These are phyloP conservation scores for Phytophthora agathidicida DNA, from an alignment of 352 stramenopile genomes.

Conservation along the genomic window DNA sequence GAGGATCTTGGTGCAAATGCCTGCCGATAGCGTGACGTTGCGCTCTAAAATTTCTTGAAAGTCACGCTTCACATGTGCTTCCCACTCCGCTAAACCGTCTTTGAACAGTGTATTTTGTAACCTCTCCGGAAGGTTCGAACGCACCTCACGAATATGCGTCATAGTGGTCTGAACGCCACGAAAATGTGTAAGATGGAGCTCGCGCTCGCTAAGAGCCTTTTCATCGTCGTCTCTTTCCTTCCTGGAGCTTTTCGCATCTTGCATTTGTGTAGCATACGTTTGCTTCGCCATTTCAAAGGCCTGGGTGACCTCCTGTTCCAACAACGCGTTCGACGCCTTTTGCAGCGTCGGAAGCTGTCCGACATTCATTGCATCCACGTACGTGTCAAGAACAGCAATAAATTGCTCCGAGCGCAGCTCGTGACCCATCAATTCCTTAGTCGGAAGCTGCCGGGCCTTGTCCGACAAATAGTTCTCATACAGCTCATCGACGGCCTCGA, in stretches of 20 bases:
- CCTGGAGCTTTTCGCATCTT: not conserved
- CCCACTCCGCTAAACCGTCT: conserved; percentile 30
- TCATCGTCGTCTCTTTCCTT: not conserved
- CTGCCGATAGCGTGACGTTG: conserved; percentile 18
- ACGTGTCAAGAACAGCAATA: conserved; percentile 43
- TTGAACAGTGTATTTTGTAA: conserved; percentile 39
- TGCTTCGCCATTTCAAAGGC: conserved; percentile 33
- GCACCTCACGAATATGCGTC: conserved; percentile 32
- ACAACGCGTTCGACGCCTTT: conserved; percentile 45
- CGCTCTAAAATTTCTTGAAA: conserved; percentile 17
- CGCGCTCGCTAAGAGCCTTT: conserved; percentile 6
- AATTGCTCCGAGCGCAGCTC: conserved; percentile 48
- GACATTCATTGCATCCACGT: conserved; percentile 51
- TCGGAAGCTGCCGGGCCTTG: conserved; percentile 37
- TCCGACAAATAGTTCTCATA: conserved; percentile 50
- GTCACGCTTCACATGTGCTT: conserved; percentile 26
- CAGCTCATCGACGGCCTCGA: conserved; percentile 57
- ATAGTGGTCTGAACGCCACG: conserved; percentile 33
- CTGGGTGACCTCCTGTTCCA: conserved; percentile 42
- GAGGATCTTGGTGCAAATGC: conserved; percentile 24
- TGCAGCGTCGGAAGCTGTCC: conserved; percentile 52
- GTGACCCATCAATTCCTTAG: conserved; percentile 52
- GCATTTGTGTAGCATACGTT: conserved; percentile 31
- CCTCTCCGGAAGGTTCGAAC: conserved; percentile 26
- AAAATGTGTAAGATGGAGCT: conserved; percentile 38